These are phyloP conservation scores for Epichloe coenophiala DNA, from an alignment of 2,329 filamentous ascomycete genomes.

Conservation along the genomic window DNA sequence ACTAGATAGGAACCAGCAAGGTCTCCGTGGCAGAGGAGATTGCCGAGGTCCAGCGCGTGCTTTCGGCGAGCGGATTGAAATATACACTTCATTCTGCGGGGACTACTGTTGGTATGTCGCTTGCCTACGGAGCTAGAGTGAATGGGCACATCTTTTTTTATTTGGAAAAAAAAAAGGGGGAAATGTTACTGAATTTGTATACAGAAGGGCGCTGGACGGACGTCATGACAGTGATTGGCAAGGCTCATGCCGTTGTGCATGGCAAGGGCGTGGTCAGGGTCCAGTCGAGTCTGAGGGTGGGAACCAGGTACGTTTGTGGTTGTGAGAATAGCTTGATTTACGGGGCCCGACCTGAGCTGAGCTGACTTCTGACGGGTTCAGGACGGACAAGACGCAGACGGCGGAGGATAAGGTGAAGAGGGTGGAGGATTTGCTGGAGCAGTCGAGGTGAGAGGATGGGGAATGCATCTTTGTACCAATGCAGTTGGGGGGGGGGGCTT, in stretches of 20 bases:
- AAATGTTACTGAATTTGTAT: not conserved
- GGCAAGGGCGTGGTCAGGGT: constrained; percentile 65
- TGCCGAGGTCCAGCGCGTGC: constrained; percentile 73
- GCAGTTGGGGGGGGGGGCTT: not conserved
- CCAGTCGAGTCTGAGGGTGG: constrained; percentile 78
- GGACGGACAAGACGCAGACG: constrained; percentile 76
- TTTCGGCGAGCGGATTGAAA: constrained; percentile 66
- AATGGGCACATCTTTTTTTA: not conserved
- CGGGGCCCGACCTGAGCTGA: not conserved
- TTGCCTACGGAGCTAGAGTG: not conserved
- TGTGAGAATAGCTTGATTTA: not conserved
- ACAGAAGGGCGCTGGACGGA: constrained; percentile 84
- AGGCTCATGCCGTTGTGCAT: constrained; percentile 69
- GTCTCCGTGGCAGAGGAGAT: constrained; percentile 72
- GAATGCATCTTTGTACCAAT: not conserved
- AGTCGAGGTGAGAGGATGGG: constrained; percentile 1
- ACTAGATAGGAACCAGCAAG: constrained; percentile 63
- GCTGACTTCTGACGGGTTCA: constrained; percentile 15
- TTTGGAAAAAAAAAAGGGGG: not conserved
- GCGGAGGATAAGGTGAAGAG: constrained; percentile 67
- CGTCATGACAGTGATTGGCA: constrained; percentile 74
- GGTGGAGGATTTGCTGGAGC: constrained; percentile 36
- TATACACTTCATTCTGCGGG: constrained; percentile 90
- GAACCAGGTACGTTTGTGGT: constrained; percentile 46
- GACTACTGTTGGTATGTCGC: constrained; percentile 63